Conservation (phyloP, 164 flowering plant species). For the Berberis vulgaris region DNA sequence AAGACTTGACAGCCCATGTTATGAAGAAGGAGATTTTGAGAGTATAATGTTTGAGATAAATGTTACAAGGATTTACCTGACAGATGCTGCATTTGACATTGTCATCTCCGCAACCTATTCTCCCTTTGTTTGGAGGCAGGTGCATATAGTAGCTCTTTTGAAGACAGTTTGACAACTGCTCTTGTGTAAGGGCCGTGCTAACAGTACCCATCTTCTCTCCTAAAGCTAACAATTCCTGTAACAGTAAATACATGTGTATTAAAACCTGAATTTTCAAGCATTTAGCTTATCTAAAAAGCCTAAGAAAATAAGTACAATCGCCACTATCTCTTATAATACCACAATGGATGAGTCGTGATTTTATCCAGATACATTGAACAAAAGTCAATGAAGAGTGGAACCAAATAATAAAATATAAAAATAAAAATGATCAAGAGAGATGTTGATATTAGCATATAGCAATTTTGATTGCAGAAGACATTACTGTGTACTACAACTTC, state of each 20-base stretch:
- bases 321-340: too few relatives aligned
- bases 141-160: conserved; percentile 34
- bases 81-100: conserved; percentile 91
- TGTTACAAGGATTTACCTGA: conserved; percentile 43
- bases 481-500: too few relatives aligned
- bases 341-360: too few relatives aligned
- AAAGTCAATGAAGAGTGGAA: too few relatives aligned
- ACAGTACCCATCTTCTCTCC: conserved; percentile 95
- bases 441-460: too few relatives aligned
- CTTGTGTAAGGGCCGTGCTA: conserved; percentile 84
- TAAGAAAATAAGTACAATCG: too few relatives aligned
- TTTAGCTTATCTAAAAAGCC: neutral
- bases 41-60: neutral
- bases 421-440: too few relatives aligned
- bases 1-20: too few relatives aligned
- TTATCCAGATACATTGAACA: too few relatives aligned
- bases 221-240: conserved; percentile 81
- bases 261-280: neutral
- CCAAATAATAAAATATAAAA: too few relatives aligned
- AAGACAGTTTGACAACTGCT: conserved; percentile 56
- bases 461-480: too few relatives aligned
- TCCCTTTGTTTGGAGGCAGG: conserved; percentile 11
- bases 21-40: neutral
- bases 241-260: conserved; percentile 1
- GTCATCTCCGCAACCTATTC: conserved; percentile 19